Evolutionary conservation across 768 basidiomycete species (phyloP), one percentile per base, ranked within the genome.

Genomic region (Mycena galericulata): DNA sequence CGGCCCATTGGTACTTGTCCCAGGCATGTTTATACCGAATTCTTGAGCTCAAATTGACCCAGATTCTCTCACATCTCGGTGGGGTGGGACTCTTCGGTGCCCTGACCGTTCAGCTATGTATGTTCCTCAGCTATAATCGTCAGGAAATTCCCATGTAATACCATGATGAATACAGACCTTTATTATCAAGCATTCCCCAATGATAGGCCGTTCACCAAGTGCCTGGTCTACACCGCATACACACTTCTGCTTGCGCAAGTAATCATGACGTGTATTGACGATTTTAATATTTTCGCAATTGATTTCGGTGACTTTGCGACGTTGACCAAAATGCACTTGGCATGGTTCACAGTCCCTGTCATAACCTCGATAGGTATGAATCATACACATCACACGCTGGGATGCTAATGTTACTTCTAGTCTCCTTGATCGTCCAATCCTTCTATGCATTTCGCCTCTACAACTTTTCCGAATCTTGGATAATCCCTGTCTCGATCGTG

Each of bases 161-260:
- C n/a, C n/a, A n/a, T n/a, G n/a, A n/a, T n/a, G n/a, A n/a, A n/a
- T n/a, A n/a, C n/a, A 76, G 73, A 76, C 49, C 57, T 76, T 20
- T 76, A 76, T 36, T 76, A 73, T 62, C 61, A 72, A 7, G 75
- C 73, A 17, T 76, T 76, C 49, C 73, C 73, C 1, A 73, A 70
- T 30, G 75, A 76, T 51, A 47, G 62, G 9, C 30, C n/a, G n/a
- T n/a, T n/a, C n/a, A n/a, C n/a, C n/a, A n/a, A n/a, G n/a, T n/a
- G n/a, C n/a, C n/a, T n/a, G 1, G 51, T 76, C 15, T 73, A 73
- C 27, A 64, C 46, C 9, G 62, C 67, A 0, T 74, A 65, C 36
- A 14, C 70, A 12, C 45, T 76, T 4, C 73, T 73, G 40, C 56
- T 65, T 1, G 43, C 59, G 1, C 72, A 76, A 30, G 72, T 73